A percentile compares a stretch with the other conserved stretches of the same genome.
phyloP scores from a whole-genome alignment of 2,329 filamentous ascomycete genomes.

The Exophiala mesophila region DNA sequence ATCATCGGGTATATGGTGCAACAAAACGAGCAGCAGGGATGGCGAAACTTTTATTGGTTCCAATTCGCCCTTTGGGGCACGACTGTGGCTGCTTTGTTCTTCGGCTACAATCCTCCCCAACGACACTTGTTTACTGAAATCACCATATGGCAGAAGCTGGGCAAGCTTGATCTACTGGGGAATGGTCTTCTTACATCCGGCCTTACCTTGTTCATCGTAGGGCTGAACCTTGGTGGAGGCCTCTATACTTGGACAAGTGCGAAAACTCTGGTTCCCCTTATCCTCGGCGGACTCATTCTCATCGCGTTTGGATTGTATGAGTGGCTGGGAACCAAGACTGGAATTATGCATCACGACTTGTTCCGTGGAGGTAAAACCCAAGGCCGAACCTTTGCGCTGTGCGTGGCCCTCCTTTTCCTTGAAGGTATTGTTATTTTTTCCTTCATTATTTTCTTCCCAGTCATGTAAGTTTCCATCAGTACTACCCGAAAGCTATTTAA shows the following conservation, averaged over 20 bases:
- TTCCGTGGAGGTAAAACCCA: conserved; percentile 15
- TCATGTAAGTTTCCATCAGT: conserved; percentile 20
- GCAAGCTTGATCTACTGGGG: conserved; percentile 20
- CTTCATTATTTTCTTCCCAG: conserved; percentile 22
- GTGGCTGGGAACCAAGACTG: conserved; percentile 20
- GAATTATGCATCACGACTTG: conserved; percentile 21
- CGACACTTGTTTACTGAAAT: conserved; percentile 21
- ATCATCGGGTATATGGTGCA: conserved; percentile 19
- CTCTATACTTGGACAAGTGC: conserved; percentile 21
- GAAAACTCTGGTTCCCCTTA: conserved; percentile 12
- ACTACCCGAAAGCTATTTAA: not conserved
- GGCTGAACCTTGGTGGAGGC: conserved; percentile 21
- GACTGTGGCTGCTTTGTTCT: conserved; percentile 20
- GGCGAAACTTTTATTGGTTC: conserved; percentile 25
- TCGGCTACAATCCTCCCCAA: conserved; percentile 22
- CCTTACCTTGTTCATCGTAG: conserved; percentile 18
- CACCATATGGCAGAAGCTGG: conserved; percentile 20
- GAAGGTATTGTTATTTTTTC: conserved; percentile 24
- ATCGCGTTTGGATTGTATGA: conserved; percentile 22
- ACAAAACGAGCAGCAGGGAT: conserved; percentile 11
- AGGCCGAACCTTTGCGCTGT: conserved; percentile 22
- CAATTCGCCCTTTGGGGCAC: conserved; percentile 21
- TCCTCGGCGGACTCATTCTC: conserved; percentile 18
- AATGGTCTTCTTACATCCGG: conserved; percentile 15
- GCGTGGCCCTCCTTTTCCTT: conserved; percentile 20